phyloP scores from a whole-genome alignment of 2,329 filamentous ascomycete genomes.

The Talaromyces marneffei region DNA sequence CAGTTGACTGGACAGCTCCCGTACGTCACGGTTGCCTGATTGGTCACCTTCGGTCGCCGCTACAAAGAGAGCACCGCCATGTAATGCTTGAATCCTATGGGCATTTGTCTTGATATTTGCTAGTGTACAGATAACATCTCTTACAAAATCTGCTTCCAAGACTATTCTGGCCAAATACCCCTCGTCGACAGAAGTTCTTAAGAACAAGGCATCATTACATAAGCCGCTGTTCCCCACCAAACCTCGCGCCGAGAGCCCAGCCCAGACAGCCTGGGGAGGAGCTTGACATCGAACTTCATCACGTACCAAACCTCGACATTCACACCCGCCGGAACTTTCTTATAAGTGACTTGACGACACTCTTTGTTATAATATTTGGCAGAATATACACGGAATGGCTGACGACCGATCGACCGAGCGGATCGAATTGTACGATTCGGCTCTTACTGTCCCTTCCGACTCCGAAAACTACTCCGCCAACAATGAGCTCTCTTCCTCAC shows the following conservation, averaged over 20 bases:
- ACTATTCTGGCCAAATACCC: neutral
- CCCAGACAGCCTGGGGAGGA: neutral
- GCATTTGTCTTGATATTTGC: neutral
- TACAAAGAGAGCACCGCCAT: neutral
- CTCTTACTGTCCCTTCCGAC: conserved; percentile 43
- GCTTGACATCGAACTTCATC: conserved; percentile 6
- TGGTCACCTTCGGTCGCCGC: conserved; percentile 25
- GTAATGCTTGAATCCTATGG: neutral
- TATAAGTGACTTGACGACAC: neutral
- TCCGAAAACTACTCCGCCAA: conserved; percentile 44
- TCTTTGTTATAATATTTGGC: neutral
- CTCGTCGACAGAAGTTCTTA: neutral
- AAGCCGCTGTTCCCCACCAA: conserved; percentile 7
- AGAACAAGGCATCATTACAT: neutral
- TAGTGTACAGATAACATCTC: neutral
- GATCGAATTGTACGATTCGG: conserved; percentile 39
- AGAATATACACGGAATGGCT: conserved; percentile 26
- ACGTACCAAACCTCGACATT: conserved; percentile 10
- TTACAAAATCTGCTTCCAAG: neutral
- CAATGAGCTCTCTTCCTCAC: conserved; percentile 31
- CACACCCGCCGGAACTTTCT: neutral
- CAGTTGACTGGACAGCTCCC: neutral
- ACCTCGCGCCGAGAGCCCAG: neutral
- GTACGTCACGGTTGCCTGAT: conserved; percentile 37
- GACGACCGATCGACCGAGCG: conserved; percentile 26